Percentiles rank a stretch among this genome's conserved stretches.
Evolutionary conservation across 2,329 filamentous ascomycete species (phyloP).

Genomic region (Fusarium sp.): DNA sequence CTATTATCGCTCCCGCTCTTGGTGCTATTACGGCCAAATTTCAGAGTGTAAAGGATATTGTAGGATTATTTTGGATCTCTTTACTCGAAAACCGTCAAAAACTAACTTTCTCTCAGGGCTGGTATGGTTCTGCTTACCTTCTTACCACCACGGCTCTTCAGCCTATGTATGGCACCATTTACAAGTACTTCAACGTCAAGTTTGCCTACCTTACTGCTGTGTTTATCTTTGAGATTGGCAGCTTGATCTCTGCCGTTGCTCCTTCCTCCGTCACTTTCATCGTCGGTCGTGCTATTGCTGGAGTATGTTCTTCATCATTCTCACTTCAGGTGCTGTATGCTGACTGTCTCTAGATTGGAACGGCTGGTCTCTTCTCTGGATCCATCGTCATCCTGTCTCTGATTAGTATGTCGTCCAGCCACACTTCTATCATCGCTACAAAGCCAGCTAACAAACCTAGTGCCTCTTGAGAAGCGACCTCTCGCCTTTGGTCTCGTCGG

Average conservation of each 20-base stretch:
- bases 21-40: slow-evolving; percentile 60
- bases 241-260: slow-evolving; percentile 54
- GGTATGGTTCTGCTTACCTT: slow-evolving; percentile 60
- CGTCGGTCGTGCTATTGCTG: slow-evolving; percentile 60
- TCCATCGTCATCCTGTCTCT: slow-evolving; percentile 58
- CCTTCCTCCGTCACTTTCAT: slow-evolving; percentile 59
- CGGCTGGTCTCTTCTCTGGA: slow-evolving; percentile 60
- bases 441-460: slow-evolving; percentile 34
- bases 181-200: slow-evolving; percentile 60
- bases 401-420: slow-evolving; percentile 45
- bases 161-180: slow-evolving; percentile 59
- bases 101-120: slow-evolving; percentile 48
- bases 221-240: slow-evolving; percentile 56
- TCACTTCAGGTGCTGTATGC: too few relatives aligned
- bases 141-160: slow-evolving; percentile 59
- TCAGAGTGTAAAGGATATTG: slow-evolving; percentile 56
- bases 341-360: slow-evolving; percentile 51
- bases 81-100: not conserved
- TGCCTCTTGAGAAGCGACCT: slow-evolving; percentile 62
- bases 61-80: slow-evolving; percentile 26
- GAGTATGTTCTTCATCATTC: slow-evolving; percentile 42
- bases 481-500: slow-evolving; percentile 63
- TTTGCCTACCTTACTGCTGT: slow-evolving; percentile 53
- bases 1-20: slow-evolving; percentile 61
- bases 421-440: not conserved